Evolutionary conservation across 2,329 filamentous ascomycete genomes (phyloP).

Genomic region (Nectriaceae sp.): DNA sequence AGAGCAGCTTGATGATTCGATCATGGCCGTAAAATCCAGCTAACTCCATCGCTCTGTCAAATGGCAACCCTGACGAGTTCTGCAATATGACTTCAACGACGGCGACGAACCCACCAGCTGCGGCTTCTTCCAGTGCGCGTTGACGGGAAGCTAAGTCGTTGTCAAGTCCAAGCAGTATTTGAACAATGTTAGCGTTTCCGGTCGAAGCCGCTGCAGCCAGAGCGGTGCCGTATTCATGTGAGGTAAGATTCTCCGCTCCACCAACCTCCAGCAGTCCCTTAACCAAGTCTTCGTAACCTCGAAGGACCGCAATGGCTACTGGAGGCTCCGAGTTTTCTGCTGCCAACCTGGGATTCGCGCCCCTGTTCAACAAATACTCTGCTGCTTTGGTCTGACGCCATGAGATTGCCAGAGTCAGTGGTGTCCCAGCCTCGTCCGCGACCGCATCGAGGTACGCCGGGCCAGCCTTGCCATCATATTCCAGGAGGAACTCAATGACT

Average conservation of each 20-base stretch:
- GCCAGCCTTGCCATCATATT: constrained; percentile 37
- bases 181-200: constrained; percentile 8
- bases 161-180: constrained; percentile 8
- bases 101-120: constrained; percentile 3
- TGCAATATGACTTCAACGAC: constrained; percentile 6
- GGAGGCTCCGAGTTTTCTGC: constrained; percentile 7
- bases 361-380: constrained; percentile 7
- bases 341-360: constrained; percentile 6
- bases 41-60: constrained; percentile 5
- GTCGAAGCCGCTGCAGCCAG: constrained; percentile 11
- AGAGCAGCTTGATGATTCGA: constrained; percentile 36
- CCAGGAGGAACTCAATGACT: constrained; percentile 42
- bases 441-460: constrained; percentile 32
- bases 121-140: constrained; percentile 10
- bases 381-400: constrained; percentile 32
- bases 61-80: background rate
- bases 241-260: constrained; percentile 5
- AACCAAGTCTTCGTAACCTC: constrained; percentile 12
- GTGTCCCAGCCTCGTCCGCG: constrained; percentile 42
- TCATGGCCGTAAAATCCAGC: constrained; percentile 21
- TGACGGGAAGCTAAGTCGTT: constrained; percentile 3
- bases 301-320: constrained; percentile 8
- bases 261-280: constrained; percentile 7
- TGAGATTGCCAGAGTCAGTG: constrained; percentile 43
- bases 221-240: constrained; percentile 6